Conservation (phyloP, 306 rosid species). For the Cucumis melo region DNA sequence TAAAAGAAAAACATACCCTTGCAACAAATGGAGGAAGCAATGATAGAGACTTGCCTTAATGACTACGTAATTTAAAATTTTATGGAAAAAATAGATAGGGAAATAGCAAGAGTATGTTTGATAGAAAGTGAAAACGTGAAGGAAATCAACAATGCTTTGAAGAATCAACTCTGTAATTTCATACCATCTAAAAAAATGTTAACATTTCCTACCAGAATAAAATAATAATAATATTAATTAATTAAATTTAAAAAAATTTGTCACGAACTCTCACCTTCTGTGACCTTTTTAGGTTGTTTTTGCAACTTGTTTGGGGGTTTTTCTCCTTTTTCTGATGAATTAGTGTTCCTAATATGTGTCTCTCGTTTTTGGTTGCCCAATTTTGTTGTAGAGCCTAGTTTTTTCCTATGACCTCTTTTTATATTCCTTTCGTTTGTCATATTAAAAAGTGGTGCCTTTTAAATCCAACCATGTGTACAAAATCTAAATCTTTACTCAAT, state of each 20-base stretch:
- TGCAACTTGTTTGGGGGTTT: neutral
- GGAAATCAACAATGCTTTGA: neutral
- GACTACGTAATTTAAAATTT: neutral
- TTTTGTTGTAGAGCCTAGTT: neutral
- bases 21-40: neutral
- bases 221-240: too few species aligned
- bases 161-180: neutral
- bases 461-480: neutral
- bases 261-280: neutral
- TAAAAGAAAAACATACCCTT: neutral
- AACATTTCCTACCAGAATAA: neutral
- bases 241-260: too few species aligned
- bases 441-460: neutral
- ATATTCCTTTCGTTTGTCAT: neutral
- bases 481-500: neutral
- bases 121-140: neutral
- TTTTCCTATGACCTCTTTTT: neutral
- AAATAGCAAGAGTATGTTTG: neutral
- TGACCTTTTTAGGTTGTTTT: neutral
- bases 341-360: neutral
- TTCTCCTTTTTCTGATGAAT: neutral
- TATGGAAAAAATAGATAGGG: neutral
- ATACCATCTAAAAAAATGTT: neutral
- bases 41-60: neutral
- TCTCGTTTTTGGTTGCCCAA: neutral